A percentile compares a stretch with the other conserved stretches of the same genome.
Evolutionary conservation across 495 filamentous ascomycete species (phyloP).

Genomic region (Penicillium daleae): DNA sequence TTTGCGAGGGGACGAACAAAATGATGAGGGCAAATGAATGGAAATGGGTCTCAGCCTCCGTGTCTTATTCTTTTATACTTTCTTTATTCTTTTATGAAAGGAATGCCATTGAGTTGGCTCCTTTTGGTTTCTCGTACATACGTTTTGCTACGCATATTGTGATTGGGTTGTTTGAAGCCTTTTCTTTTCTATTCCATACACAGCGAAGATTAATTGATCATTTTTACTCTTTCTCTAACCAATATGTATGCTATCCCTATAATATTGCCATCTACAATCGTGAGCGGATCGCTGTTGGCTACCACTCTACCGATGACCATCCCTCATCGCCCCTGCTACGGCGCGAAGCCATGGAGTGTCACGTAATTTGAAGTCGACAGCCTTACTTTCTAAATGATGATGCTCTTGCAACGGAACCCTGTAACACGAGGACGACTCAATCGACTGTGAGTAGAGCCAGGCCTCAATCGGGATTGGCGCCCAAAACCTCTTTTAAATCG

Average conservation of each 20-base stretch:
- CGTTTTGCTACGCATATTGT: slow-evolving; percentile 1
- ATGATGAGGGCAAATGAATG: slow-evolving; percentile 3
- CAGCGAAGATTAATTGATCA: slow-evolving; percentile 5
- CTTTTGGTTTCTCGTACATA: slow-evolving; percentile 3
- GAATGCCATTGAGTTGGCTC: neutral
- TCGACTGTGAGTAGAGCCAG: too few species aligned
- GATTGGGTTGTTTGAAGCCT: slow-evolving; percentile 1
- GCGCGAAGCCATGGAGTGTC: neutral
- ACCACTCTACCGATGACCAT: neutral
- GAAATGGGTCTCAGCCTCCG: neutral
- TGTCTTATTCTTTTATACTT: neutral
- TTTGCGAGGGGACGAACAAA: slow-evolving; percentile 18
- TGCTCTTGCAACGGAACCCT: too few species aligned
- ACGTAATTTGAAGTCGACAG: too few species aligned
- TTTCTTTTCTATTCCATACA: neutral
- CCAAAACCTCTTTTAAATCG: too few species aligned
- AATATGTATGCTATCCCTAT: too few species aligned
- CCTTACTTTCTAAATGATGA: too few species aligned
- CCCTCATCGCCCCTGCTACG: too few species aligned
- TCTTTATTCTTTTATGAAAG: neutral
- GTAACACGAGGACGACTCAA: too few species aligned
- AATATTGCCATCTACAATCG: too few species aligned
- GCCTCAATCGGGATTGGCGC: too few species aligned
- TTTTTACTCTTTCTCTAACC: neutral
- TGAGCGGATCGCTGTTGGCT: too few species aligned